Evolutionary conservation across 805 yeast genomes (phyloP), one percentile per base, ranked within the genome.

Genomic region (Zygosaccharomyces rouxii): DNA sequence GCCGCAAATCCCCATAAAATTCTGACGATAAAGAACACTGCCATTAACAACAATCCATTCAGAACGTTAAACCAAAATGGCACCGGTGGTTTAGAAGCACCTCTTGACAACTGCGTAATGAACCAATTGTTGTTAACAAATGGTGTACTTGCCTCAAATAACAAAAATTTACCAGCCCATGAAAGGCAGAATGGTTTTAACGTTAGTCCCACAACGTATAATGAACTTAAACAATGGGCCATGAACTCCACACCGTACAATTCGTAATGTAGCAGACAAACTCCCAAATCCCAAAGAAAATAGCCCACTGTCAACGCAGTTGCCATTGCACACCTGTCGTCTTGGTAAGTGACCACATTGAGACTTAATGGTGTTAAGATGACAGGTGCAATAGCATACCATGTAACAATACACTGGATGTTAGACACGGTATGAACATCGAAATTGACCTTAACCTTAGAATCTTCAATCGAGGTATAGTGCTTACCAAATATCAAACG

Each of bases 81-180:
- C 44, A 88, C 73, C n/a, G 48, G 50, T 28, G 56, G 55, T 38
- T 47, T 49, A 16, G 55, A 35, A 3, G 80, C 67, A 3, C 85
- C 86, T 1, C 74, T 74, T 1, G 96, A 94, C 14, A 89, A 72
- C 58, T 86, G 83, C 28, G 85, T 76, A 29, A 89, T 82, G 67
- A 84, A 90, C 97, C 97, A 94, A 67, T 94, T 88, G 63, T 87
- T 66, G 68, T 94, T 95, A 53, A 94, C 96, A 69, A 94, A 94
- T 7, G 98, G 98, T 1, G 97, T 87, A 41, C 95, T 84, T 35
- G 86, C 76, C 69, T 94, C 99, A 67, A 86, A 94, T 43, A 86
- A 64, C 58, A 94, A 74, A 64, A 90, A 94, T 18, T 83, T 80
- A 1, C 96, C 92, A 23, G 86, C 77, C 80, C 86, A 84, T 44